phyloP scores from a whole-genome alignment of 179 eudicot species.

The Patellifolia procumbens region DNA sequence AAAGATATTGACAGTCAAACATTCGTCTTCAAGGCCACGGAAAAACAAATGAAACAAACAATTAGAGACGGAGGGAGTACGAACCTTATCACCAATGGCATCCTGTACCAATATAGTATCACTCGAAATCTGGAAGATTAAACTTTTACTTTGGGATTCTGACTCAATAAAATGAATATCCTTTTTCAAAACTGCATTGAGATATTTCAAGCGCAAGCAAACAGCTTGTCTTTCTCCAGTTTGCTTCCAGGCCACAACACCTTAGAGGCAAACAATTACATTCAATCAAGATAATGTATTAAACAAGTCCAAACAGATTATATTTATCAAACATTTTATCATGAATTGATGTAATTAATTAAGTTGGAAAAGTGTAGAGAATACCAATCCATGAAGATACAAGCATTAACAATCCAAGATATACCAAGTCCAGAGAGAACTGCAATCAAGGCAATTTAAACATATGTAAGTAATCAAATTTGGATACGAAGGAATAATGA shows the following conservation, averaged over 20 bases:
- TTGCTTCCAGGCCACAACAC: slow-evolving; percentile 71
- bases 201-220: slow-evolving; percentile 50
- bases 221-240: slow-evolving; percentile 74
- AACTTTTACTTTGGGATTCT: slow-evolving; percentile 50
- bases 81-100: slow-evolving; percentile 70
- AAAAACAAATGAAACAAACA: too few relatives aligned
- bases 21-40: too few relatives aligned
- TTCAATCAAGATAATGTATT: too few relatives aligned
- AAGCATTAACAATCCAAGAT: slow-evolving; percentile 51
- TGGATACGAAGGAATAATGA: too few relatives aligned
- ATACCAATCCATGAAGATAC: slow-evolving; percentile 60
- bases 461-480: too few relatives aligned
- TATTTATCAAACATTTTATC: too few relatives aligned
- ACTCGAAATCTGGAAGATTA: slow-evolving; percentile 62
- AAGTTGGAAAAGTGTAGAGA: neutral
- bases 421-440: slow-evolving; percentile 58
- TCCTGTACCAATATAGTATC: slow-evolving; percentile 68
- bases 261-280: slow-evolving; percentile 21
- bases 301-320: too few relatives aligned
- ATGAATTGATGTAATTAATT: too few relatives aligned
- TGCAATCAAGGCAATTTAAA: slow-evolving; percentile 21
- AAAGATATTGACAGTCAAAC: too few relatives aligned
- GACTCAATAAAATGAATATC: slow-evolving; percentile 58
- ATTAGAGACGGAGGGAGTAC: neutral
- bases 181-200: slow-evolving; percentile 50